phyloP scores from a whole-genome alignment of 2,329 filamentous ascomycete genomes.

The Fusarium multiceps region DNA sequence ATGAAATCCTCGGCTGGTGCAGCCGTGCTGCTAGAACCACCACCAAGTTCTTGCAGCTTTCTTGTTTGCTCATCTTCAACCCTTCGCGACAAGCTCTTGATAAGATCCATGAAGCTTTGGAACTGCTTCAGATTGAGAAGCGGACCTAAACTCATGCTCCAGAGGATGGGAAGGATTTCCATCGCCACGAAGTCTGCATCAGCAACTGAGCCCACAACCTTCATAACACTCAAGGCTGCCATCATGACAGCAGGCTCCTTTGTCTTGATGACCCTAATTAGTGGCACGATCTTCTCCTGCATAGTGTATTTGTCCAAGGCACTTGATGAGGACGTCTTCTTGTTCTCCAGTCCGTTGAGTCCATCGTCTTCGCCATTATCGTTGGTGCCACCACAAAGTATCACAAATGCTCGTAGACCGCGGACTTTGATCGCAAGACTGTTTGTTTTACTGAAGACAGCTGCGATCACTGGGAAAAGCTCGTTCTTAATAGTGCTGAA shows the following conservation, averaged over 20 bases:
- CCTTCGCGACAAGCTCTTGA: slow-evolving; percentile 80
- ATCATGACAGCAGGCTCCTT: slow-evolving; percentile 99
- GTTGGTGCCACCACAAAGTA: slow-evolving; percentile 82
- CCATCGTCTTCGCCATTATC: slow-evolving; percentile 70
- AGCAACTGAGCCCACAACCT: slow-evolving; percentile 81
- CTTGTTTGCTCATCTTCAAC: slow-evolving; percentile 90
- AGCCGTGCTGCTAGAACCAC: slow-evolving; percentile 63
- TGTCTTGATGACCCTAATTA: slow-evolving; percentile 93
- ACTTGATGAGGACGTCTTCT: slow-evolving; percentile 74
- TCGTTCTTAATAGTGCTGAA: slow-evolving; percentile 98
- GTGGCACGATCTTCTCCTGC: slow-evolving; percentile 94
- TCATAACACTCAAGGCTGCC: slow-evolving; percentile 85
- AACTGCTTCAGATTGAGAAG: slow-evolving; percentile 90
- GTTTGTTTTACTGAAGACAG: slow-evolving; percentile 91
- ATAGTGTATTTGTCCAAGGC: slow-evolving; percentile 98
- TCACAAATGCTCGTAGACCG: slow-evolving; percentile 88
- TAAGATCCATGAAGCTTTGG: slow-evolving; percentile 87
- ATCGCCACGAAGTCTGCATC: slow-evolving; percentile 93
- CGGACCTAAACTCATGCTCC: slow-evolving; percentile 91
- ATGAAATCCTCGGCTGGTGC: slow-evolving; percentile 73
- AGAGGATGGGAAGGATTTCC: slow-evolving; percentile 89
- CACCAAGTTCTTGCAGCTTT: slow-evolving; percentile 86
- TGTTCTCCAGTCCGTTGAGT: slow-evolving; percentile 77
- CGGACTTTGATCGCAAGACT: slow-evolving; percentile 95
- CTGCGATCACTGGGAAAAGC: slow-evolving; percentile 89